phyloP scores from a whole-genome alignment of 2,329 filamentous ascomycete species.

The Alternaria burnsii region DNA sequence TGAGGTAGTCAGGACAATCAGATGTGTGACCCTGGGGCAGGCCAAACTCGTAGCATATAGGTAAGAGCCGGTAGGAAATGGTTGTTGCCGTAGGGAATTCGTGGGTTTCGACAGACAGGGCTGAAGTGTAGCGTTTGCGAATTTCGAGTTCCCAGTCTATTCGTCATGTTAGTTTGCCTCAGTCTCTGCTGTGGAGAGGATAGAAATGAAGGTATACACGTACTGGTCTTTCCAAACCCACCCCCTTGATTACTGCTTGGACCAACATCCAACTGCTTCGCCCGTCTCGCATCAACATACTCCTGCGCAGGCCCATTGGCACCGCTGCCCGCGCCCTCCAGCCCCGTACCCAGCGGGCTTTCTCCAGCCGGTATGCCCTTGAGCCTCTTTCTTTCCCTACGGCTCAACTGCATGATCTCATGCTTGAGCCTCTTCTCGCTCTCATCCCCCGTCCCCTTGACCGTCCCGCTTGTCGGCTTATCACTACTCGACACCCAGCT shows the following conservation, averaged over 20 bases:
- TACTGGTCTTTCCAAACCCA: constrained; percentile 81
- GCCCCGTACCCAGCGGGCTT: constrained; percentile 12
- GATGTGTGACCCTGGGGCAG: constrained; percentile 62
- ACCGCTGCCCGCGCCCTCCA: constrained; percentile 19
- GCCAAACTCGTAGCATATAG: constrained; percentile 72
- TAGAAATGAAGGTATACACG: constrained; percentile 42
- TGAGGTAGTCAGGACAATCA: constrained; percentile 67
- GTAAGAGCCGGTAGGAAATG: constrained; percentile 67
- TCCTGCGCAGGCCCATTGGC: constrained; percentile 36
- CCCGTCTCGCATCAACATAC: constrained; percentile 50
- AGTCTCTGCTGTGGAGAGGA: not conserved
- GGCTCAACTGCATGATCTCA: constrained; percentile 69
- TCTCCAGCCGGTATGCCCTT: constrained; percentile 61
- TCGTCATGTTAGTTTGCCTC: not conserved
- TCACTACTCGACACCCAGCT: constrained; percentile 74
- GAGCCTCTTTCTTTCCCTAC: constrained; percentile 66
- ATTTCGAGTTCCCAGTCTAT: constrained; percentile 70
- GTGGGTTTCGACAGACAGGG: constrained; percentile 67
- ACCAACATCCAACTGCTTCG: constrained; percentile 66
- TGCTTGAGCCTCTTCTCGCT: constrained; percentile 69
- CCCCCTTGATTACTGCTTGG: constrained; percentile 72
- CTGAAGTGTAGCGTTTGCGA: constrained; percentile 69
- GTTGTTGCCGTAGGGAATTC: constrained; percentile 69
- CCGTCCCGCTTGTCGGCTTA: constrained; percentile 75
- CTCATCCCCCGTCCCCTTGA: constrained; percentile 68